Base-by-base conservation (phyloP, 257 asterid genomes). In the Rubia yunnanensis region DNA sequence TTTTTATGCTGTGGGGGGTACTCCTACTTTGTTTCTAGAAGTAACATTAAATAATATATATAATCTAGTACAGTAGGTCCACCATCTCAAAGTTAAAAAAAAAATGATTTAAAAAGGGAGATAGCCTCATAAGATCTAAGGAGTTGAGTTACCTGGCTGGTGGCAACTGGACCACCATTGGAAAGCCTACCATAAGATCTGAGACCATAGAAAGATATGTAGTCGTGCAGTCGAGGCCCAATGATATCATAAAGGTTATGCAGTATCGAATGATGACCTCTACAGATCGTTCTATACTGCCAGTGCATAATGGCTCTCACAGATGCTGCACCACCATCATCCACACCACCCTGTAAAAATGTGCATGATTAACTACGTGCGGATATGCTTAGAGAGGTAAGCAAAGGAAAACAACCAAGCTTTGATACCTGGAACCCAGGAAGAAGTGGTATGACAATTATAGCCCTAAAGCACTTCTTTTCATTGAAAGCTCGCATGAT, bases 231-330 rank as follows among this genome's bases (percentile, higher is more conserved):
- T 56, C 78, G 22, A 18, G 87, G 74, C 66, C 98, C 98, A 78
- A 92, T 71, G 72, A 82, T 72, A 67, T 86, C 78, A 78, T 73
- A 63, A 70, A 92, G 96, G 68, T 79, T 92, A 72, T 89, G 85
- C 79, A 92, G 53, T 82, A 89, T 84, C 44, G 98, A 92, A 72
- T 77, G 73, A 70, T 80, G 85, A 60, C 88, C 87, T 73, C 91
- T 77, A 81, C 86, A 87, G 77, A 92, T 89, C 17, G 98, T 85
- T 67, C 96, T 89, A 74, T 89, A 89, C 68, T 92, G 98, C 98
- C 98, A 92, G 64, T 92, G 98, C 96, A 87, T 85, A 66, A 92
- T 73, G 72, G 96, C 98, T 80, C 98, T 82, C 67, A 92, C 96
- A 35, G 98, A 85, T 70, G 98, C 98, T 62, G 98, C 98, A 57